Base-by-base conservation (phyloP, 75 land plant species). In the Selaginella tamariscina region DNA sequence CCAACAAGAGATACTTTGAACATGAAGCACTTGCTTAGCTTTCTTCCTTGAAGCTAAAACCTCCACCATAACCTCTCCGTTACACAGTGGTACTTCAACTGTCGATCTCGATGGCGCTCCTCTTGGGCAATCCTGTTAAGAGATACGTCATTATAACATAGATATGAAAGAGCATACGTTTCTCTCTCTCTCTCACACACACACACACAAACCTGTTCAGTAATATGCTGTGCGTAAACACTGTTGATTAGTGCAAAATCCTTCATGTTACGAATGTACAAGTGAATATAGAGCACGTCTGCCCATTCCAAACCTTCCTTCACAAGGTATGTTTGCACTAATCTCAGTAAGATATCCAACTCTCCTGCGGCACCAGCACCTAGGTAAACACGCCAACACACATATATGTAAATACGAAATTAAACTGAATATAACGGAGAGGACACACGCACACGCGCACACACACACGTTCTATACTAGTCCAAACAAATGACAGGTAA, bases 1-100 rank as follows among this genome's bases (percentile, higher is more conserved):
- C 98, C 98, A 94, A 67, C 83, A 83, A 9, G 98, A 94, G 70
- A 94, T 87, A 65, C 98, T 94, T 73, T 94, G 96, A 23, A 94
- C 98, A 76, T 94, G 98, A 21, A 94, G 77, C 65, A 94, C 96
- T 65, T 70, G 78, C 75, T 94, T 94, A 44, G 66, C 73, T 33
- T 69, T 57, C 27, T 85, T 83, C 55, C 71, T 81, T 11, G 85
- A 68, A 24, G 77, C 91, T 18, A 83, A 30, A 24, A 87, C 86
- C 81, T 94, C 98, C 56, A 89, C 70, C 81, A 80, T 81, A 21
- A 78, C 88, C 22, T 70, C 74, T 15, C 96, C 96, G 64, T 82
- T 70, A 11, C 27, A 2, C 31, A 94, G 71, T 59, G 85, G 88
- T 29, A 87, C 49, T 65, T 85, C 91, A 65, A 94, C 71, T 30